A percentile compares a stretch with the other conserved stretches of the same genome.
phyloP scores from a whole-genome alignment of 108 stramenopile species.

The Heterococcus sp. region DNA sequence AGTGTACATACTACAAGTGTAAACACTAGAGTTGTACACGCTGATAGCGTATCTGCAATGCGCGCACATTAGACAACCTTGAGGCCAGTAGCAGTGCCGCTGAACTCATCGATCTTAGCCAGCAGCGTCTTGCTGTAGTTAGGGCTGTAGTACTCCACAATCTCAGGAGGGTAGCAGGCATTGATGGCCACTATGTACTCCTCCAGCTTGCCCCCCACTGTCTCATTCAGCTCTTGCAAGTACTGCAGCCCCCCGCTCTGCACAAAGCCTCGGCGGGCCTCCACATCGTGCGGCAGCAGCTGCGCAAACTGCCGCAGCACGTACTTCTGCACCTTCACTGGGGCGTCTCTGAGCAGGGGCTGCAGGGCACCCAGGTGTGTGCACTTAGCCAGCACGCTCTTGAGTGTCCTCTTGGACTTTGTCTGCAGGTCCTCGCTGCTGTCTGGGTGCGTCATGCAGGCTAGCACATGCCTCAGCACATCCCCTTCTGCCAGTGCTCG shows the following conservation, averaged over 20 bases:
- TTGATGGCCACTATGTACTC: slow-evolving; percentile 66
- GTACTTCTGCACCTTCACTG: slow-evolving; percentile 67
- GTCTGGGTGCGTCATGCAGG: slow-evolving; percentile 63
- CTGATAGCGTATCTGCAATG: too few relatives aligned
- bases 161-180: slow-evolving; percentile 65
- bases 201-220: slow-evolving; percentile 63
- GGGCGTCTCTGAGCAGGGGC: slow-evolving; percentile 64
- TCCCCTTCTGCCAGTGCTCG: slow-evolving; percentile 65
- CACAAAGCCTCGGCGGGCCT: slow-evolving; percentile 62
- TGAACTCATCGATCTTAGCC: slow-evolving; percentile 67
- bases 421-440: slow-evolving; percentile 59
- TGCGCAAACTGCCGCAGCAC: slow-evolving; percentile 68
- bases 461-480: slow-evolving; percentile 63
- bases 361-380: slow-evolving; percentile 66
- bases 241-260: slow-evolving; percentile 64
- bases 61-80: too few relatives aligned
- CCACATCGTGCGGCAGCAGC: slow-evolving; percentile 66
- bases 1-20: too few relatives aligned
- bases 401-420: slow-evolving; percentile 66
- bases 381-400: slow-evolving; percentile 68
- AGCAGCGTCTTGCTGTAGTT: slow-evolving; percentile 65
- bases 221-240: slow-evolving; percentile 64
- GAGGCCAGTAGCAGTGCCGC: slow-evolving; percentile 13
- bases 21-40: too few relatives aligned
- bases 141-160: slow-evolving; percentile 67